Percentiles rank a stretch among this genome's conserved stretches.
Conservation (phyloP, 805 yeast species). For the Jamesozyma spencerorum region DNA sequence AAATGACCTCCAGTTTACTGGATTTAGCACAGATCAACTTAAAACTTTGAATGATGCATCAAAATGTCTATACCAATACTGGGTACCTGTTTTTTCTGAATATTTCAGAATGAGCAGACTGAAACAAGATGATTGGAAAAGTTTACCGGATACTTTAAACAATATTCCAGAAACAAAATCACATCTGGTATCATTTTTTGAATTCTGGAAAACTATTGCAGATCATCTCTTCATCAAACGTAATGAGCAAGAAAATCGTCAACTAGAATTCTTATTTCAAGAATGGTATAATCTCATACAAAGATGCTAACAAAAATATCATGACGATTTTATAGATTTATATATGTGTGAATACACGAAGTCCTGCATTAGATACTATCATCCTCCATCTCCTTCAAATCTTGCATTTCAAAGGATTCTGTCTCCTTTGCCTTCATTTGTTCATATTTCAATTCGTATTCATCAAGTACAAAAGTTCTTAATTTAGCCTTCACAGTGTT, state of each 20-base stretch:
- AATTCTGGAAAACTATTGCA: constrained; percentile 45
- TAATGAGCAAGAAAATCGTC: constrained; percentile 23
- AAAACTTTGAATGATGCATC: constrained; percentile 36
- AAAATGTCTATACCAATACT: constrained; percentile 35
- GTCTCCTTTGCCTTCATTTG: background rate
- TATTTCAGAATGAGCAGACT: constrained; percentile 31
- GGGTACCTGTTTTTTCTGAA: constrained; percentile 50
- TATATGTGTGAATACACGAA: background rate
- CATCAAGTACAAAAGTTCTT: constrained; percentile 50
- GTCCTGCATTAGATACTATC: too few relatives aligned
- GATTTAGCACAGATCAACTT: constrained; percentile 35
- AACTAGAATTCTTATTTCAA: constrained; percentile 26
- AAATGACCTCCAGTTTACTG: constrained; percentile 42
- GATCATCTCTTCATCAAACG: constrained; percentile 35
- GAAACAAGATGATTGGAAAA: constrained; percentile 20
- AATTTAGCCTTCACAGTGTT: constrained; percentile 48
- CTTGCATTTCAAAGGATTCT: constrained; percentile 1
- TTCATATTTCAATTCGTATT: constrained; percentile 21
- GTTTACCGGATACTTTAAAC: constrained; percentile 16
- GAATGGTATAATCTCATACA: constrained; percentile 30
- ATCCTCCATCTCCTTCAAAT: background rate
- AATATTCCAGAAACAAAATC: constrained; percentile 24
- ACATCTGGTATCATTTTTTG: constrained; percentile 34
- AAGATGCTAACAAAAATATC: background rate
- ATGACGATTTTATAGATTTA: background rate